These are phyloP conservation scores for Aspergillus viridinutans DNA, from an alignment of 2,329 filamentous ascomycete species.

Conservation along the genomic window DNA sequence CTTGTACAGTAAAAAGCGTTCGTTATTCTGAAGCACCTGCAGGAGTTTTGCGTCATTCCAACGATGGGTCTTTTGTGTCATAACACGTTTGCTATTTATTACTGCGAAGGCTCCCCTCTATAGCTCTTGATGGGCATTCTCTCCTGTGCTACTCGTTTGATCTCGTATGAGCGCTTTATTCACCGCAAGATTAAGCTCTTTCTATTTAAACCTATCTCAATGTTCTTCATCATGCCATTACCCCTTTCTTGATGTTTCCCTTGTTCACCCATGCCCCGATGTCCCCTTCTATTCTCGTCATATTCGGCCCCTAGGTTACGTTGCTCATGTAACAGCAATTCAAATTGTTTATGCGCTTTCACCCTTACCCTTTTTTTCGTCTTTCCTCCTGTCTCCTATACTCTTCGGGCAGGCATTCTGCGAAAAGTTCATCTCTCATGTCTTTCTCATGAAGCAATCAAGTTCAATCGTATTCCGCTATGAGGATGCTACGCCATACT, in stretches of 20 bases:
- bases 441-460: slow-evolving; percentile 32
- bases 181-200: slow-evolving; percentile 35
- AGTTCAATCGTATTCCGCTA: slow-evolving; percentile 35
- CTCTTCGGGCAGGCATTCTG: slow-evolving; percentile 43
- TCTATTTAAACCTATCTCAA: slow-evolving; percentile 17
- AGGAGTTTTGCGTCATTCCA: slow-evolving; percentile 42
- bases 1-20: slow-evolving; percentile 34
- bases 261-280: slow-evolving; percentile 10
- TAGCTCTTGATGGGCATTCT: slow-evolving; percentile 43
- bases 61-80: slow-evolving; percentile 39
- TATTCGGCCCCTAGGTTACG: slow-evolving; percentile 24
- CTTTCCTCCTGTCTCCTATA: slow-evolving; percentile 15
- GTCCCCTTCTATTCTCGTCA: slow-evolving; percentile 14
- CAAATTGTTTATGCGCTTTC: slow-evolving; percentile 29
- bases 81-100: slow-evolving; percentile 36
- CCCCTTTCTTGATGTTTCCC: slow-evolving; percentile 6
- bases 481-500: slow-evolving; percentile 31
- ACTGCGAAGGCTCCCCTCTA: slow-evolving; percentile 34
- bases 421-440: slow-evolving; percentile 39
- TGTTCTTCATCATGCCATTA: slow-evolving; percentile 7
- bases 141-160: slow-evolving; percentile 40
- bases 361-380: slow-evolving; percentile 20
- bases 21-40: slow-evolving; percentile 40
- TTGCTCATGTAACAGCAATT: slow-evolving; percentile 38
- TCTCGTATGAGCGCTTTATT: slow-evolving; percentile 37